Conservation (phyloP, 306 rosid species). For the Citrullus mucosospermus region DNA sequence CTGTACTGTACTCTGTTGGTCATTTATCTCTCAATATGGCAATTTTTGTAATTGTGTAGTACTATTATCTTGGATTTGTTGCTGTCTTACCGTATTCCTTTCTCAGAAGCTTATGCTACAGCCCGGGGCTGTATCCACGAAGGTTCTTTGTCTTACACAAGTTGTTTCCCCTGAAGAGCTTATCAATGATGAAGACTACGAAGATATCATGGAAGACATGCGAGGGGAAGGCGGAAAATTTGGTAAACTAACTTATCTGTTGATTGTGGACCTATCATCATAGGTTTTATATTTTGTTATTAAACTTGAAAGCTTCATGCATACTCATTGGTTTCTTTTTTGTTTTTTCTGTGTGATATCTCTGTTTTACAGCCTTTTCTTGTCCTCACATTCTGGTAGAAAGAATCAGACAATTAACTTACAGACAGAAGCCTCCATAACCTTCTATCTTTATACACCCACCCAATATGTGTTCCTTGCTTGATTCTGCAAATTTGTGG, state of each 20-base stretch:
- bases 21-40: neutral
- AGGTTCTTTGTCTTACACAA: conserved; percentile 77
- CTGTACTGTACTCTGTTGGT: neutral
- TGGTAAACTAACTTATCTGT: conserved; percentile 27
- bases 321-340: conserved; percentile 27
- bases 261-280: neutral
- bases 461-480: conserved; percentile 10
- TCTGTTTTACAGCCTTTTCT: conserved; percentile 74
- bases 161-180: conserved; percentile 82
- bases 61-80: neutral
- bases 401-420: conserved; percentile 67
- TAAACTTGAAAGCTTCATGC: conserved; percentile 11
- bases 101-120: conserved; percentile 80
- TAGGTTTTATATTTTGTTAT: neutral
- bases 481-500: conserved; percentile 5
- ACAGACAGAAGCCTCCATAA: conserved; percentile 64
- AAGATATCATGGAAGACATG: conserved; percentile 90
- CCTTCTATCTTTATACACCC: conserved; percentile 32
- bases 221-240: conserved; percentile 81
- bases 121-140: conserved; percentile 55
- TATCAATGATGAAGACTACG: conserved; percentile 80
- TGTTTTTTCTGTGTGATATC: conserved; percentile 20
- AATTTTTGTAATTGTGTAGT: neutral
- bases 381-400: conserved; percentile 62
- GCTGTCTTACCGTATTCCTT: neutral